Conservation (phyloP, 768 basidiomycete genomes). For the Agrocybe chaxingu region DNA sequence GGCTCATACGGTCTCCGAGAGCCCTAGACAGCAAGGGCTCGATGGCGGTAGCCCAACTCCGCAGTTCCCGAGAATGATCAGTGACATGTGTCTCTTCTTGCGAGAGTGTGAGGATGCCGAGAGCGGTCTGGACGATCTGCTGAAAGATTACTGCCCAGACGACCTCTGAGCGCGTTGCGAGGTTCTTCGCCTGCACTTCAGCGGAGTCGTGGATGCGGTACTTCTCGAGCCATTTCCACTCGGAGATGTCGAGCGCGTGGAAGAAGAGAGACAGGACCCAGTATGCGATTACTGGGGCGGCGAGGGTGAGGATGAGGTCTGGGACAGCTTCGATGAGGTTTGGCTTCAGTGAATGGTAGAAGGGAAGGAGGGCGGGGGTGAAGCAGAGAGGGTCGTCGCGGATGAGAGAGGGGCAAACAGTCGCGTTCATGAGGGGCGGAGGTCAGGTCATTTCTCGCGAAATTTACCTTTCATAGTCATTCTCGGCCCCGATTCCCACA, state of each 20-base stretch:
- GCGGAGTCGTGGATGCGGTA: conserved; percentile 86
- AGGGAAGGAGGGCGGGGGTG: conserved; percentile 35
- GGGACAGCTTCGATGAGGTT: conserved; percentile 54
- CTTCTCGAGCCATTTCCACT: conserved; percentile 74
- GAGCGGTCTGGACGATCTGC: conserved; percentile 76
- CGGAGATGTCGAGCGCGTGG: conserved; percentile 75
- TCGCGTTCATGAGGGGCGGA: conserved; percentile 31
- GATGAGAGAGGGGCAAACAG: conserved; percentile 29
- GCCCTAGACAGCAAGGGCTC: conserved; percentile 13
- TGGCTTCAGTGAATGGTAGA: conserved; percentile 49
- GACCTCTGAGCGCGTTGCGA: conserved; percentile 69
- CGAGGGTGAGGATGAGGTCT: conserved; percentile 70
- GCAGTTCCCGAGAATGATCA: conserved; percentile 41
- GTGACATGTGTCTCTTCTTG: conserved; percentile 30
- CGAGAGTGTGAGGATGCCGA: conserved; percentile 70
- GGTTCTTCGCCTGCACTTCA: conserved; percentile 75
- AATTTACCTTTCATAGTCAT: too few species aligned
- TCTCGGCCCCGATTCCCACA: neutral
- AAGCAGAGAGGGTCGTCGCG: conserved; percentile 37
- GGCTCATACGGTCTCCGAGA: conserved; percentile 39
- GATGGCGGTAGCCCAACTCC: conserved; percentile 39
- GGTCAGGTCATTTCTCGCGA: neutral
- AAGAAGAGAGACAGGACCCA: conserved; percentile 83
- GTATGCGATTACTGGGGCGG: conserved; percentile 77
- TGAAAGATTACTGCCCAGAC: conserved; percentile 81